Evolutionary conservation across 352 stramenopile species (phyloP).

Genomic region (Globisporangium irregulare): DNA sequence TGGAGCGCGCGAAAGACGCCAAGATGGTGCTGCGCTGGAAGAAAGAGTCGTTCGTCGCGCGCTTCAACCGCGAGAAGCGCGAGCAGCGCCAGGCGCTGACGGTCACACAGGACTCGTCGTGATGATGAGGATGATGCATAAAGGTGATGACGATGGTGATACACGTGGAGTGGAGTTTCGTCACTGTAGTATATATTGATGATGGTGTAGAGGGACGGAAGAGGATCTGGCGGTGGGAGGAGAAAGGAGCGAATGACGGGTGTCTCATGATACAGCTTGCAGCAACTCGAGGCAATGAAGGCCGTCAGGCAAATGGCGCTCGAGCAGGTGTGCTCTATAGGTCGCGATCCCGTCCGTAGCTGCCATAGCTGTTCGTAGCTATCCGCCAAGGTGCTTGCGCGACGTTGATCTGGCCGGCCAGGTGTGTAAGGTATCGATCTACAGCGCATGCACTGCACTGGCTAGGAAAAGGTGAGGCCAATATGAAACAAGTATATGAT

Average conservation of each 20-base stretch:
- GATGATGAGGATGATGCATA: neutral
- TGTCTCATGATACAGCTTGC: neutral
- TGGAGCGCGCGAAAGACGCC: slow-evolving; percentile 51
- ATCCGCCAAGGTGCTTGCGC: too few species aligned
- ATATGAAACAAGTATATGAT: neutral
- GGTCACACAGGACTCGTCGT: neutral
- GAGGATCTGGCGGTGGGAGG: neutral
- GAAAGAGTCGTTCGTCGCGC: slow-evolving; percentile 73
- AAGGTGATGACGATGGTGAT: neutral
- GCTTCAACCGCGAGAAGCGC: slow-evolving; percentile 77
- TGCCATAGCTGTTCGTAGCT: too few species aligned
- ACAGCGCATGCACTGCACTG: neutral
- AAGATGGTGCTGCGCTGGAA: slow-evolving; percentile 63
- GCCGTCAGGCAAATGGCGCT: neutral
- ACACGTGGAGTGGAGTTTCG: too few species aligned
- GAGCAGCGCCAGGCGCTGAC: slow-evolving; percentile 35
- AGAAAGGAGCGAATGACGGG: neutral
- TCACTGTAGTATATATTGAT: too few species aligned
- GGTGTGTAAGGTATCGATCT: too few species aligned
- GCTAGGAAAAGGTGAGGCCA: neutral
- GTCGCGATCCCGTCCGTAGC: too few species aligned
- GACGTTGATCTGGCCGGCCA: too few species aligned
- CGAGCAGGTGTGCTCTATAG: neutral
- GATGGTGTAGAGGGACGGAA: neutral
- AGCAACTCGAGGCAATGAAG: neutral